These are phyloP conservation scores for Huntiella moniliformis DNA, from an alignment of 2,329 filamentous ascomycete species.

Conservation along the genomic window DNA sequence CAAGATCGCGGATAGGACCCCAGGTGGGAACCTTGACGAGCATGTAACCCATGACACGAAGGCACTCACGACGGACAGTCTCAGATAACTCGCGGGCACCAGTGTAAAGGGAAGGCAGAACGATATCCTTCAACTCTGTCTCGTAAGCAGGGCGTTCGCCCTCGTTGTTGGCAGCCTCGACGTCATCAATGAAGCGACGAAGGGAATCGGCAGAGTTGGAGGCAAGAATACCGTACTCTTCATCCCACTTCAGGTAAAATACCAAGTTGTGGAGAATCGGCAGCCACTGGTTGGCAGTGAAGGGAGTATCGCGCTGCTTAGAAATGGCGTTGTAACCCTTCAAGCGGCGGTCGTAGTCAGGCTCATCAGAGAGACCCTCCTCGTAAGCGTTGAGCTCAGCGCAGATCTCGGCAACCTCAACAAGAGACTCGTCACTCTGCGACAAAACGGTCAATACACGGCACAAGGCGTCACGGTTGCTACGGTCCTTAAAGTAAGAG, in stretches of 20 bases:
- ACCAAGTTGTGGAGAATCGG: slow-evolving; percentile 79
- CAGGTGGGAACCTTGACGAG: slow-evolving; percentile 52
- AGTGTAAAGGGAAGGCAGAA: slow-evolving; percentile 59
- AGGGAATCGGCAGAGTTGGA: slow-evolving; percentile 66
- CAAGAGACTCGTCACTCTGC: slow-evolving; percentile 38
- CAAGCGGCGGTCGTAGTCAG: slow-evolving; percentile 71
- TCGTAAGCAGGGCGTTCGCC: slow-evolving; percentile 30
- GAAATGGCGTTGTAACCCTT: slow-evolving; percentile 58
- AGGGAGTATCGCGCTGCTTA: slow-evolving; percentile 34
- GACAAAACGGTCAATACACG: slow-evolving; percentile 56
- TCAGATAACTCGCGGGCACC: slow-evolving; percentile 67
- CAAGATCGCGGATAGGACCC: slow-evolving; percentile 54
- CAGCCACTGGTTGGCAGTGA: slow-evolving; percentile 61
- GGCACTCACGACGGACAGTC: slow-evolving; percentile 63
- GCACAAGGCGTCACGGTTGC: slow-evolving; percentile 56
- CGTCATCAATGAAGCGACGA: slow-evolving; percentile 55
- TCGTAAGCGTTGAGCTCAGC: slow-evolving; percentile 65
- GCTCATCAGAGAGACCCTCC: slow-evolving; percentile 55
- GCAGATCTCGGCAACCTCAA: slow-evolving; percentile 50
- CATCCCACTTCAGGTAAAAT: slow-evolving; percentile 67
- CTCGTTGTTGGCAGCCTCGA: slow-evolving; percentile 21
- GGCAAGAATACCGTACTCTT: slow-evolving; percentile 69
- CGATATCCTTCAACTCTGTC: slow-evolving; percentile 38
- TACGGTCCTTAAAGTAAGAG: slow-evolving; percentile 70
- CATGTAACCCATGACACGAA: slow-evolving; percentile 62